Base-by-base conservation (phyloP, 768 basidiomycete species). In the Rubroboletus pulcherrimus region DNA sequence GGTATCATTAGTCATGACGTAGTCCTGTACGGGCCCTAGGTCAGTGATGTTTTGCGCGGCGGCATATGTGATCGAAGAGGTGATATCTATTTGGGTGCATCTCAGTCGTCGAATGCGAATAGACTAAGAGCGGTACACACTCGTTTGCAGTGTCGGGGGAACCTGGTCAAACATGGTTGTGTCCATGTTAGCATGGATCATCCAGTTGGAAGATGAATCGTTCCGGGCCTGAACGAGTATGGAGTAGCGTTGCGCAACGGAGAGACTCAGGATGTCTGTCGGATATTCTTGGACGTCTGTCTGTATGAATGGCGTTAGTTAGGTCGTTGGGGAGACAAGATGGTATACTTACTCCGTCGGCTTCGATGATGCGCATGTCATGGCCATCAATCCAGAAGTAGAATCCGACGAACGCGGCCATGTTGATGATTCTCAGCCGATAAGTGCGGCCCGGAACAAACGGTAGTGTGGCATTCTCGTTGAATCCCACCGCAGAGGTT, bases 171-270 rank as follows among this genome's bases (percentile, higher is more conserved):
- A 98, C 93, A 95, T 96, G 58, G 75, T 76, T 0, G 81, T 81
- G 67, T 95, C 91, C 83, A 98, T 91, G 76, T 94, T 91, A 6
- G 89, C 89, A 66, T 93, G 91, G 55, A 99, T 84, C 49, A 82
- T 84, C 86, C 86, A 98, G 76, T 99, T 97, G 21, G 81, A 75
- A 3, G 80, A 74, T 0, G 87, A 89, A 59, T 93, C 90, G 71
- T 95, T 95, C 46, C 88, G 83, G 10, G 96, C 95, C 11, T 87
- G 87, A 50, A 99, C 91, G 33, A 98, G 84, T 39, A 99, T 77
- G 0, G 94, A 95, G 72, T 96, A 97, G 19, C 96, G 85, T 71
- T 98, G 96, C 0, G 94, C 94, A 31, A 89, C 93, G 14, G 91
- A 79, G 54, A 98, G 54, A 41, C 83, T 79, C 48, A 98, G 64